These are phyloP conservation scores for Eucalyptus dawsonii DNA, from an alignment of 345 rosid species.

Conservation along the genomic window DNA sequence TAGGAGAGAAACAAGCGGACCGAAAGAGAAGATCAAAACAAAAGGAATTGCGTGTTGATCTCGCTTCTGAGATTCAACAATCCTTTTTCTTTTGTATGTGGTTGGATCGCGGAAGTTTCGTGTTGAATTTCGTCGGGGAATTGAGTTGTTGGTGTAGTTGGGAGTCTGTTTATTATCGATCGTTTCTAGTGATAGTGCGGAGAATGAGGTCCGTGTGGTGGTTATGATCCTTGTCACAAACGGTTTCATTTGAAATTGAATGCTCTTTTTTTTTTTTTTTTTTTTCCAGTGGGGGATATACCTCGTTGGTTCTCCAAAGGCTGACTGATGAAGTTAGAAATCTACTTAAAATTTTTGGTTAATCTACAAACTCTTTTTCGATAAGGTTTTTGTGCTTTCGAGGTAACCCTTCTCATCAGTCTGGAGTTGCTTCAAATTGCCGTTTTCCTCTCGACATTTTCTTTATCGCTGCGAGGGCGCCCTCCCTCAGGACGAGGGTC, in stretches of 20 bases:
- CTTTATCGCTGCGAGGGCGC: background rate
- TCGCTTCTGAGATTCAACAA: background rate
- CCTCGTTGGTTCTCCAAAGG: background rate
- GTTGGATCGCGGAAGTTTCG: background rate
- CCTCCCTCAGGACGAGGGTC: background rate
- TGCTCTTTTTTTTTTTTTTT: background rate
- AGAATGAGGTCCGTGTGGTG: background rate
- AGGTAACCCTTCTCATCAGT: background rate
- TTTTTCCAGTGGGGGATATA: background rate
- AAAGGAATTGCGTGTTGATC: background rate
- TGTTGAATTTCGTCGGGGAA: background rate
- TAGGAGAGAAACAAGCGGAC: background rate
- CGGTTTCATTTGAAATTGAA: background rate
- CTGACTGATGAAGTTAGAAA: background rate
- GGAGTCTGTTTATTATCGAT: background rate
- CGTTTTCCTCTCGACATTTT: background rate
- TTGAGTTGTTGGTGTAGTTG: background rate
- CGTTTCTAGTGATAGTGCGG: background rate
- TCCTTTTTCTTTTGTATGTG: fast-evolving
- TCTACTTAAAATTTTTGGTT: background rate
- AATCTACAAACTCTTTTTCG: background rate
- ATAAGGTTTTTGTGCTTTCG: background rate
- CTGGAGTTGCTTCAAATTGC: background rate
- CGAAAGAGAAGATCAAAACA: background rate
- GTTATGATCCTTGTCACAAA: background rate